These are phyloP conservation scores for Pichia pseudocactophila DNA, from an alignment of 805 yeast species.

Conservation along the genomic window DNA sequence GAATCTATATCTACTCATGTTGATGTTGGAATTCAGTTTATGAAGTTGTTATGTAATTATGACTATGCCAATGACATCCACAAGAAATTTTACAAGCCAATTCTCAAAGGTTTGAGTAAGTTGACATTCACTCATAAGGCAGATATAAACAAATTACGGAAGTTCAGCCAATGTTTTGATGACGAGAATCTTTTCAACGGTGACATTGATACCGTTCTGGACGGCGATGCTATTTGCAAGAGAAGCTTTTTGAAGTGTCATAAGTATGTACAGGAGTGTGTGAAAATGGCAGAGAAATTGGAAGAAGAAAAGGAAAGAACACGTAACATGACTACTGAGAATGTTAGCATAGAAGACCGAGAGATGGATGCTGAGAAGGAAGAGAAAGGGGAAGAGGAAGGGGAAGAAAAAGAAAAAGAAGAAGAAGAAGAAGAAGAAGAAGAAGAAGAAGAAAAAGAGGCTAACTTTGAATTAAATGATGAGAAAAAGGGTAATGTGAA, in stretches of 20 bases:
- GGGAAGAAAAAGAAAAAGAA: constrained; percentile 9
- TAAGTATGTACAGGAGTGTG: constrained; percentile 21
- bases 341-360: no score
- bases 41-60: constrained; percentile 38
- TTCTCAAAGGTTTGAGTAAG: constrained; percentile 42
- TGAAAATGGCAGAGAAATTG: constrained; percentile 10
- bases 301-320: constrained; percentile 9
- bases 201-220: constrained; percentile 19
- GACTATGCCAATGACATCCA: constrained; percentile 42
- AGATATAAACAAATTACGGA: constrained; percentile 16
- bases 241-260: constrained; percentile 21
- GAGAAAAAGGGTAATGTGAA: no score
- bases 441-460: neutral
- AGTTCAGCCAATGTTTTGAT: constrained; percentile 17
- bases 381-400: constrained; percentile 8
- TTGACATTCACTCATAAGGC: constrained; percentile 32
- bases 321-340: no score
- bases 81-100: constrained; percentile 43
- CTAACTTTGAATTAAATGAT: no score
- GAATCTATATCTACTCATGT: constrained; percentile 43
- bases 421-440: constrained; percentile 2
- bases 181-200: constrained; percentile 21
- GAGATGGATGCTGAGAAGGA: no score
- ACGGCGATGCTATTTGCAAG: constrained; percentile 15
- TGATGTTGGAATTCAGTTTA: constrained; percentile 44